A percentile compares a stretch with the other conserved stretches of the same genome.
Evolutionary conservation across 2,329 filamentous ascomycete species (phyloP).

Genomic region (Fusarium coicis): DNA sequence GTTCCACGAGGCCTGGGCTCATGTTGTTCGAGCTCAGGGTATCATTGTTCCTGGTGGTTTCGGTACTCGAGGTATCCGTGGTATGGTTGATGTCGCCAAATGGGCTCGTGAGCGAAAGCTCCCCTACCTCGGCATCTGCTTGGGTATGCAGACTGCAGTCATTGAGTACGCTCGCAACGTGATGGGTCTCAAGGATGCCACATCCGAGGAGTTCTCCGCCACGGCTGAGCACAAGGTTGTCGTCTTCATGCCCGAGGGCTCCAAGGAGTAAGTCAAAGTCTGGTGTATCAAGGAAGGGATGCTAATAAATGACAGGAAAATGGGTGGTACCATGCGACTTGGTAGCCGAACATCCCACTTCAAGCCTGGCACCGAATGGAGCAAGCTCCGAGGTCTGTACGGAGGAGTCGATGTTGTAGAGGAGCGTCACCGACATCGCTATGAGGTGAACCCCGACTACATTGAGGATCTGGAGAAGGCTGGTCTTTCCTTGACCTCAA

Average conservation of each 20-base stretch:
- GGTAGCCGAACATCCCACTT: constrained; percentile 80
- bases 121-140: constrained; percentile 89
- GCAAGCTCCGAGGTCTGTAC: constrained; percentile 80
- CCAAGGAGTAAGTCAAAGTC: constrained; percentile 49
- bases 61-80: constrained; percentile 78
- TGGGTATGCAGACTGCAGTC: constrained; percentile 93
- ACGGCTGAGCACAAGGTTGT: constrained; percentile 75
- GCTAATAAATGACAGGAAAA: constrained; percentile 24
- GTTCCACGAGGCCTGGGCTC: constrained; percentile 88
- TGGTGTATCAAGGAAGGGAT: not conserved
- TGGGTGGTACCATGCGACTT: constrained; percentile 89
- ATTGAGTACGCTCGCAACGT: constrained; percentile 87
- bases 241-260: constrained; percentile 88
- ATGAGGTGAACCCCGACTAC: constrained; percentile 87
- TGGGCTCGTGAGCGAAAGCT: constrained; percentile 86
- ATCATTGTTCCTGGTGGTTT: constrained; percentile 78
- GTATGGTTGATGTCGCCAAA: constrained; percentile 88
- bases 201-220: constrained; percentile 66
- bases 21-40: constrained; percentile 72
- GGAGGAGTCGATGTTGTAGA: constrained; percentile 65
- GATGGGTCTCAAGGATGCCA: constrained; percentile 68
- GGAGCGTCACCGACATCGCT: constrained; percentile 88
- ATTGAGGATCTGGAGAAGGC: constrained; percentile 74
- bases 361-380: constrained; percentile 81
- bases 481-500: constrained; percentile 64